Conservation (phyloP, 148 eudicot species). For the Amaranthus cruentus region DNA sequence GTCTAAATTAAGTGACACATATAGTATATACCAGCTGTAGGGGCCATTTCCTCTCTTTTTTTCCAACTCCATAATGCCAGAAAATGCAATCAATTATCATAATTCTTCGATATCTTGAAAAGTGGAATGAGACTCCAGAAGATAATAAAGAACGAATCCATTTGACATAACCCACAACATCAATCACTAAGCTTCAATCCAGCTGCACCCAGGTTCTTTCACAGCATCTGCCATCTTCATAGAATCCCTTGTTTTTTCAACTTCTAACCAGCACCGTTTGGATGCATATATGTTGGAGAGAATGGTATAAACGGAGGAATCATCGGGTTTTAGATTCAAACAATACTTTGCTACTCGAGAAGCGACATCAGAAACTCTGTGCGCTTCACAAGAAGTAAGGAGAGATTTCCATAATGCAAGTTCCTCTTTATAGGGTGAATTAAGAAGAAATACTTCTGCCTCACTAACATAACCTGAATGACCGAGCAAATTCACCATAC, state of each 20-base stretch:
- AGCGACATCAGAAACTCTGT: slow-evolving; percentile 57
- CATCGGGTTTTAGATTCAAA: slow-evolving; percentile 50
- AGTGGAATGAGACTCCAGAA: background rate
- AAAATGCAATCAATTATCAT: background rate
- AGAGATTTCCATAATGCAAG: slow-evolving; percentile 77
- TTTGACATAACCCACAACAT: background rate
- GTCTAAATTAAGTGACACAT: background rate
- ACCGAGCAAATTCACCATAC: slow-evolving; percentile 71
- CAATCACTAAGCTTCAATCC: slow-evolving; percentile 41
- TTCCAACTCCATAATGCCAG: background rate
- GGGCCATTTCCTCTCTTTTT: background rate
- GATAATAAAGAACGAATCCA: background rate
- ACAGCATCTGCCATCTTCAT: slow-evolving; percentile 45
- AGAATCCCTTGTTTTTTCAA: slow-evolving; percentile 43
- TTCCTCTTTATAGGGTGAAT: slow-evolving; percentile 42
- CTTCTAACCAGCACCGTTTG: slow-evolving; percentile 70
- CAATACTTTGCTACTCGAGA: slow-evolving; percentile 60
- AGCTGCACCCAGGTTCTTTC: slow-evolving; percentile 72
- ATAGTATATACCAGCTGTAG: slow-evolving; percentile 11
- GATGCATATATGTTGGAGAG: slow-evolving; percentile 76
- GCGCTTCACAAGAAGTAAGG: slow-evolving; percentile 65
- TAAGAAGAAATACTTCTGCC: slow-evolving; percentile 39
- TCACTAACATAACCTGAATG: slow-evolving; percentile 53
- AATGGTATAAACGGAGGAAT: slow-evolving; percentile 61
- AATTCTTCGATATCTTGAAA: background rate